Base-by-base conservation (phyloP, 2,329 filamentous ascomycete genomes). In the Calonectria honghensis region DNA sequence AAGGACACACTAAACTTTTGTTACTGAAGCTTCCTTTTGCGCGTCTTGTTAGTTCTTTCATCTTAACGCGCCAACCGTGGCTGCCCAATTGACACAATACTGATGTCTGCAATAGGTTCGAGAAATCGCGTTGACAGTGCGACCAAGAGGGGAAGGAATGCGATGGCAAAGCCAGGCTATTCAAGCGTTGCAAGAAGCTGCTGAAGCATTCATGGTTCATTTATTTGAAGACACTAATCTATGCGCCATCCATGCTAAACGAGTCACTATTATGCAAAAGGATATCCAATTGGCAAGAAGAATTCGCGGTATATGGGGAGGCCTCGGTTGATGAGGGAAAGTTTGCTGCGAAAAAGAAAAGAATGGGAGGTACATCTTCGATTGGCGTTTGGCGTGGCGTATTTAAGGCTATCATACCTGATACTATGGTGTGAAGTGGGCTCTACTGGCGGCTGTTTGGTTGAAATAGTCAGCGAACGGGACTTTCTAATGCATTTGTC, bases 91-190 rank as follows among this genome's bases (percentile, higher is more conserved):
- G 9, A 45, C 32, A 31, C n/a, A 27, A 69, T 50, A 78, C 76
- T 79, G 73, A 78, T 71, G 41, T 35, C n/a, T 68, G 9, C 18
- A 14, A 16, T 18, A 84, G 75, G 79, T 81, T 71, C 93, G 94
- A 85, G 94, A 96, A 86, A 94, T 96, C 78, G 94, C 94, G 5
- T 83, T 94, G 35, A 86, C 89, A 1, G 89, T 93, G 75, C 91
- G 93, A 24, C 90, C 92, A 6, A 85, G 86, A 45, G 92, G 91
- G 74, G 88, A 92, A 72, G 93, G 95, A 75, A 92, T 98, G 85
- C 92, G 96, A 79, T 99, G 97, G 96, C 97, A 98, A 88, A 97
- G 95, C 69, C 96, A 98, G 81, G 96, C 97, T 67, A 97, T 98
- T 81, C 92, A 94, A 82, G 96, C 96, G 16, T 90, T 98, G 3